These are phyloP conservation scores for Fusarium globosum DNA, from an alignment of 2,329 filamentous ascomycete genomes.

Conservation along the genomic window DNA sequence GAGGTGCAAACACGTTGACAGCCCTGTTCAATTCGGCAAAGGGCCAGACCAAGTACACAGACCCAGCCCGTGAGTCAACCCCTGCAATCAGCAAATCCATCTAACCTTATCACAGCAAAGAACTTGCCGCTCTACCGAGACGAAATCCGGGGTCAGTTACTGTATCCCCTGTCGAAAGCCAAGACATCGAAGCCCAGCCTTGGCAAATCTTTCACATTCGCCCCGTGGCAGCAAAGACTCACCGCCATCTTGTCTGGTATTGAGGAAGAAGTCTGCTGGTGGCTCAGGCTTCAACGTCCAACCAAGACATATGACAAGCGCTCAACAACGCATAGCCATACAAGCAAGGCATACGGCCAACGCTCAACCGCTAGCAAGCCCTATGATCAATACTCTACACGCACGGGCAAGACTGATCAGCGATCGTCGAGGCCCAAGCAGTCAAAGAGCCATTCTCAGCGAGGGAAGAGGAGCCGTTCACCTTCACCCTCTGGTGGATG, in stretches of 20 bases:
- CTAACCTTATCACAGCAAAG: conserved; percentile 23
- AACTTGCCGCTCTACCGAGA: conserved; percentile 32
- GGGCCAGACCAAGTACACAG: conserved; percentile 29
- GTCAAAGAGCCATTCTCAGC: not conserved
- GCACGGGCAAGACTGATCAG: conserved; percentile 6
- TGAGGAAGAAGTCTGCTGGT: conserved; percentile 30
- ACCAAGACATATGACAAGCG: conserved; percentile 8
- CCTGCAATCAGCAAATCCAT: not conserved
- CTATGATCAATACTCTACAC: conserved; percentile 7
- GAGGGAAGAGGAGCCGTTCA: conserved; percentile 12
- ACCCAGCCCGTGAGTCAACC: conserved; percentile 19
- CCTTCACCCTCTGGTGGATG: conserved; percentile 15
- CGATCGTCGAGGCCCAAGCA: conserved; percentile 11
- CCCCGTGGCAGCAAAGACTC: conserved; percentile 27
- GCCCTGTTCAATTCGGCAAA: conserved; percentile 32
- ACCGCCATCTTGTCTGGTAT: conserved; percentile 16
- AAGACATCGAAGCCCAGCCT: conserved; percentile 19
- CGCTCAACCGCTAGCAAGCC: conserved; percentile 13
- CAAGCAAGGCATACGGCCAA: conserved; percentile 2
- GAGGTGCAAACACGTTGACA: conserved; percentile 29
- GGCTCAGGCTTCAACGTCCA: conserved; percentile 22
- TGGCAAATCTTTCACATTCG: conserved; percentile 18
- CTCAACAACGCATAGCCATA: not conserved
- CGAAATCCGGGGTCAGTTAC: conserved; percentile 24
- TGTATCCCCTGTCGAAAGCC: conserved; percentile 27